Base-by-base conservation (phyloP, 1,284 basidiomycete species). In the Austroboletus novae-zelandiae region DNA sequence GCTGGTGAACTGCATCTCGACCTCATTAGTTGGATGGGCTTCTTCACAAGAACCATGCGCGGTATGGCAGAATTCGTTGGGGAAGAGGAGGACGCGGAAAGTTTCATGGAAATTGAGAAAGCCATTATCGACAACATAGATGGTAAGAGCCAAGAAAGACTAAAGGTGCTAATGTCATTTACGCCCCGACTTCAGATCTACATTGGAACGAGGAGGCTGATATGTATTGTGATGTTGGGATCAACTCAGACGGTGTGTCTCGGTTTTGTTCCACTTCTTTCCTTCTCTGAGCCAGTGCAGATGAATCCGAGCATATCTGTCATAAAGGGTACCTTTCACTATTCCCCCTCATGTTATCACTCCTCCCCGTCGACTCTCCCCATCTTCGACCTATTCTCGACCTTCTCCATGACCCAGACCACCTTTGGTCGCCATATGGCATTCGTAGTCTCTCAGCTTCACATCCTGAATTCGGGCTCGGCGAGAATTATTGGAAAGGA, bases 401-500 rank as follows among this genome's bases (percentile, higher is more conserved):
- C 60, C 71, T 94, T 40, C 72, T 98, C 23, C 77, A 72, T 27
- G 89, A 94, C 62, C 89, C 90, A 0, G 72, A 85, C 25, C 87
- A 93, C 55, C 79, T 98, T 27, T 98, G 94, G 94, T 95, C 93
- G 3, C 78, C 83, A 1, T 94, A 86, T 66, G 94, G 94, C 43
- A 75, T 98, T 37, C 86, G 94, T 36, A 94, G 91, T 58, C 73
- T 98, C 47, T 92, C 91, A 13, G 83, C 79, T 34, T 81, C 83
- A 15, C 91, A 98, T 63, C 82, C 86, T n/a, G 79, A 89, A 49
- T 98, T 93, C 60, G 94, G 94, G 15, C 74, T 84, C 61, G 94
- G 88, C 46, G 95, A 98, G 66, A 91, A 97, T 70, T 98, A 98
- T 70, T 98, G 94, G 94, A 87, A 89, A 61, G 94, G 94, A 3